Base-by-base conservation (phyloP, 73 alveolate species). In the Uronychia binucleata region DNA sequence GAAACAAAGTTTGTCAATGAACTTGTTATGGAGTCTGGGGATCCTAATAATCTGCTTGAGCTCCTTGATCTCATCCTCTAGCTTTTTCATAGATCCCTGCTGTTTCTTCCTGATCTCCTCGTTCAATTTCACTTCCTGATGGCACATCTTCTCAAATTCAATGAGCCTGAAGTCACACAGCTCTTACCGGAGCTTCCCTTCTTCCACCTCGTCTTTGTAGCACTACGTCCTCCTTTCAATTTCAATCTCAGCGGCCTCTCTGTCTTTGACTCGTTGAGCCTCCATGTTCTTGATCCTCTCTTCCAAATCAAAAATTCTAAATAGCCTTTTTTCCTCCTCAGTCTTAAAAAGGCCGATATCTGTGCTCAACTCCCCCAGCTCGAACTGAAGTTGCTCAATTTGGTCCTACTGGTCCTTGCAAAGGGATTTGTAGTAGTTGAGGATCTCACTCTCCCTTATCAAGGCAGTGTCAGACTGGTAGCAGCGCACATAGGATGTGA, bases 241-340 rank as follows among this genome's bases (percentile, higher is more conserved):
- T 14, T 26, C 27, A 26, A 14, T 57, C 26, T 57, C 11, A 11
- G 26, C 26, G 11, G 27, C 27, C 27, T 57, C 74, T 57, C 74
- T 57, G 11, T 57, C 74, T 57, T 57, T 57, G 11, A 26, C 30
- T 13, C 34, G 5, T 67, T 25, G 32, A 1, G 1, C 78, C 26
- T 67, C 29, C 26, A 26, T 5, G 1, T 67, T 30, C 32, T 28
- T 67, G 5, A 67, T 1, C 26, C 30, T 75, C 58, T 75, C 35
- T 32, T 75, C 81, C 5, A 75, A 58, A 8, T 75, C 81, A 8
- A 26, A 75, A 28, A 75, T 75, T 58, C 58, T 75, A 5, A 32
- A 26, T 26, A 26, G 28, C 58, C 58, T 75, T 30, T 75, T 32
- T 75, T 32, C 32, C 27, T 75, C 81, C 27, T 75, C 81, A 26